Conservation (phyloP, 2,329 filamentous ascomycete species). For the Orbilia ellipsospora region DNA sequence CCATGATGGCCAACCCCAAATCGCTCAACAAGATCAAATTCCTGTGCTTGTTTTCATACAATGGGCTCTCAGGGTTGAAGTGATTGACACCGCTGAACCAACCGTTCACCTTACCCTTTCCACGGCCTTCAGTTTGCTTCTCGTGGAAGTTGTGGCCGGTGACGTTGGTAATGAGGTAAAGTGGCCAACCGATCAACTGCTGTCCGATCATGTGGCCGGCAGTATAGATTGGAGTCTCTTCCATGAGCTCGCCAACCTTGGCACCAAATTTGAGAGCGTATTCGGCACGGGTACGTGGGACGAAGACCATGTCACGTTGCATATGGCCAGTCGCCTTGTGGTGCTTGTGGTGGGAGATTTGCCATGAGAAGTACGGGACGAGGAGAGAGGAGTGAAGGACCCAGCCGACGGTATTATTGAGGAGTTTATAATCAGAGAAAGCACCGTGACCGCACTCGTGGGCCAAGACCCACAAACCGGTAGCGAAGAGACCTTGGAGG, state of each 20-base stretch:
- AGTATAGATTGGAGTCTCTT: constrained; percentile 92
- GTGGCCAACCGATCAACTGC: constrained; percentile 91
- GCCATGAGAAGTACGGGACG: constrained; percentile 99
- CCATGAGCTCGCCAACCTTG: constrained; percentile 80
- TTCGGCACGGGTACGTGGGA: constrained; percentile 88
- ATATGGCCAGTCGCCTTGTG: constrained; percentile 99
- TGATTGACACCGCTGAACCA: constrained; percentile 86
- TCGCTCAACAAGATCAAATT: constrained; percentile 88
- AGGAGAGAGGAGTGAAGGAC: constrained; percentile 86
- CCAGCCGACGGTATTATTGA: constrained; percentile 95
- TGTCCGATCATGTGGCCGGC: constrained; percentile 78
- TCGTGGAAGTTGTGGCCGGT: constrained; percentile 97
- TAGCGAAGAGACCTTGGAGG: constrained; percentile 90
- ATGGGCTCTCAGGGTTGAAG: constrained; percentile 85
- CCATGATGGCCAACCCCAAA: constrained; percentile 76
- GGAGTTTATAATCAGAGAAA: constrained; percentile 88
- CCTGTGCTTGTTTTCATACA: constrained; percentile 92
- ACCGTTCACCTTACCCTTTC: constrained; percentile 90
- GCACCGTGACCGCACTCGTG: constrained; percentile 98
- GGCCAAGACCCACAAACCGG: constrained; percentile 93
- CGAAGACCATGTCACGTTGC: constrained; percentile 98
- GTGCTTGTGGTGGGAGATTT: constrained; percentile 98
- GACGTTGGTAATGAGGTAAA: constrained; percentile 90
- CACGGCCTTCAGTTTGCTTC: constrained; percentile 89
- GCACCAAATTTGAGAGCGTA: constrained; percentile 78